Evolutionary conservation across 345 rosid genomes (phyloP), one percentile per base, ranked within the genome.

Genomic region (Erodium maritimum): DNA sequence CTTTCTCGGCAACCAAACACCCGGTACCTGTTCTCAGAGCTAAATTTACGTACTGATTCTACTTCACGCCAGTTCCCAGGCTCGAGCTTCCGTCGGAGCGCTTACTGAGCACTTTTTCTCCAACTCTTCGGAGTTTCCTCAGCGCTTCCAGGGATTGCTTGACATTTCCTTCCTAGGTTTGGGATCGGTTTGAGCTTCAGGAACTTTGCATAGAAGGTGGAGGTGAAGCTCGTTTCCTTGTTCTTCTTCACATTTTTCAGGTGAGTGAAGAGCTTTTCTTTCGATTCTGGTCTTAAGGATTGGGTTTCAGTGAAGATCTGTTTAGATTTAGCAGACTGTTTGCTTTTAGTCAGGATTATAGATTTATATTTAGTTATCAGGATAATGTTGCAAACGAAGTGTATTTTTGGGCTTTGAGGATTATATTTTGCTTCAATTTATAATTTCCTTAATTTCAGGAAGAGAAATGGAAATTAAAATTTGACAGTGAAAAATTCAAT

Each of bases 1-100:
- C 69, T 71, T 69, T 69, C 82, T 71, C 61, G 61, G 73, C 52
- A 67, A 58, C 69, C 76, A 67, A 78, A 82, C 77, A 61, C 61
- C 12, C 19, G 24, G 12, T 20, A 23, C 8, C 23, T 17, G 17
- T 57, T 33, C 22, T 23, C 23, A 37, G 13, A 6, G 46, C 51
- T 55, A 45, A 13, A 21, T 11, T 22, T 67, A 37, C 46, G 66
- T 58, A 5, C 51, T 50, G 23, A 60, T 10, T 37, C 19, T 42
- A 57, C 2, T 55, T 37, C 46, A 37, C 11, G 33, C 3, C 33
- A 7, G 3, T 25, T 25, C 33, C 7, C 14, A 12, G 14, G 13
- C 46, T 37, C 14, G 13, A 11, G 46, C 1, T 11, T 37, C 46
- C 1, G 8, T 37, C 14, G 46, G 13, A 6, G 11, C 6, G 46